These are phyloP conservation scores for Pichia scutulata DNA, from an alignment of 805 yeast genomes.

Conservation along the genomic window DNA sequence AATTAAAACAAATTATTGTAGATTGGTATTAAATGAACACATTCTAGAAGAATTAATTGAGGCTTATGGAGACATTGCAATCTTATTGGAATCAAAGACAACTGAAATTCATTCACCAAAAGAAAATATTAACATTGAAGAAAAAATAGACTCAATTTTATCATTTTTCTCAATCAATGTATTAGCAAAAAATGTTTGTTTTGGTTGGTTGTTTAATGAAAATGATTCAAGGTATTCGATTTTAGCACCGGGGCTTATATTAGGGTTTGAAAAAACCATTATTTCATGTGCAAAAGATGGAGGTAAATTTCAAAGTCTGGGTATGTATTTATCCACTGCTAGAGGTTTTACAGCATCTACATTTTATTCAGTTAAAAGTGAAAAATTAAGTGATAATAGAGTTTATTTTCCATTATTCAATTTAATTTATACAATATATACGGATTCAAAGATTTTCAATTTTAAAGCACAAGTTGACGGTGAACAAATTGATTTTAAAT, in stretches of 20 bases:
- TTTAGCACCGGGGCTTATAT: slow-evolving; percentile 55
- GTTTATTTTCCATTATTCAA: slow-evolving; percentile 68
- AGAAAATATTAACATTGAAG: slow-evolving; percentile 4
- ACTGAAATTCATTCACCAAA: neutral
- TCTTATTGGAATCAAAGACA: neutral
- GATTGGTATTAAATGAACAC: slow-evolving; percentile 50
- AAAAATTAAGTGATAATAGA: slow-evolving; percentile 43
- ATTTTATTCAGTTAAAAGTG: slow-evolving; percentile 38
- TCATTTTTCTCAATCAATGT: slow-evolving; percentile 48
- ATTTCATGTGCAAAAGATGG: slow-evolving; percentile 51
- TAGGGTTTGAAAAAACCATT: slow-evolving; percentile 70
- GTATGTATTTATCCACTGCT: slow-evolving; percentile 67
- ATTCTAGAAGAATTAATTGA: slow-evolving; percentile 21
- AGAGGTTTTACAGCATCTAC: slow-evolving; percentile 46
- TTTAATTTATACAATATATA: slow-evolving; percentile 35
- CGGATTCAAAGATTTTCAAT: slow-evolving; percentile 18
- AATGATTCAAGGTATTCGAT: neutral
- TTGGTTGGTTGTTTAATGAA: slow-evolving; percentile 71
- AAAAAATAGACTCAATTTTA: slow-evolving; percentile 17
- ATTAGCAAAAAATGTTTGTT: slow-evolving; percentile 55
- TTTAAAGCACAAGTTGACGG: slow-evolving; percentile 50
- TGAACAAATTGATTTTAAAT: slow-evolving; percentile 59
- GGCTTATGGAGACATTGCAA: slow-evolving; percentile 10
- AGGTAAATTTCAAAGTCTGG: slow-evolving; percentile 63
- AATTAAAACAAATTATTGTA: slow-evolving; percentile 49